Evolutionary conservation across 208 protist genomes (phyloP), one percentile per base, ranked within the genome.

Genomic region (Crithidia expoeki): DNA sequence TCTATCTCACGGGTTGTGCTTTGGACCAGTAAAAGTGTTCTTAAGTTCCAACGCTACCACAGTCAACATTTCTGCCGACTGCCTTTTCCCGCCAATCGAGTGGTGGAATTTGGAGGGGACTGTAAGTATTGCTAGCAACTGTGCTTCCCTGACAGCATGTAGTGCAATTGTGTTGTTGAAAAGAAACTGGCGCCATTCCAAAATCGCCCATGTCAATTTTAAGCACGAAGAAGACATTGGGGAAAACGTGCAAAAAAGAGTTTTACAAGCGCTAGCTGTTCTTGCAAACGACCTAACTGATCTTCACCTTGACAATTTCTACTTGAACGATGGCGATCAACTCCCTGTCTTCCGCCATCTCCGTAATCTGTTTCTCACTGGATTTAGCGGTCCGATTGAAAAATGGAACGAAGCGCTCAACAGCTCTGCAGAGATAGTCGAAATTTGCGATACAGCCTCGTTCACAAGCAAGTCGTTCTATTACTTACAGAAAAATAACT

Each of bases 21-120:
- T 52, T 52, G 58, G 58, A 5, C 11, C 4, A 21, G 38, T 36
- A 2, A 2, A 49, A 5, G 3, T 63, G 16, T 42, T 21, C 2
- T 23, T 55, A 2, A 27, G 11, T 17, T 19, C 25, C 6, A n/a
- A 40, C 2, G 30, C 36, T 2, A 2, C 55, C 1, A 25, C 3
- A 0, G 32, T 65, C 4, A 23, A 16, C 6, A 47, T 70, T 4
- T 2, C 2, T 6, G 23, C 17, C 0, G 62, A 76, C 17, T 21
- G 10, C 9, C 12, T 47, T 4, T 14, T 61, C 9, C 62, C 62
- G 36, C 71, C 62, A 10, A 7, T 76, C 2, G 47, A 33, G 2
- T 76, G 71, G 71, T 70, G 71, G 71, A 34, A 49, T 36, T 53
- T 44, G 23, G 33, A 57, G 5, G 71, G 62, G 2, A 0, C 2